Percentiles rank a stretch among this genome's conserved stretches.
These are phyloP conservation scores for Breynia disticha DNA, from an alignment of 441 rosid genomes.

Conservation along the genomic window DNA sequence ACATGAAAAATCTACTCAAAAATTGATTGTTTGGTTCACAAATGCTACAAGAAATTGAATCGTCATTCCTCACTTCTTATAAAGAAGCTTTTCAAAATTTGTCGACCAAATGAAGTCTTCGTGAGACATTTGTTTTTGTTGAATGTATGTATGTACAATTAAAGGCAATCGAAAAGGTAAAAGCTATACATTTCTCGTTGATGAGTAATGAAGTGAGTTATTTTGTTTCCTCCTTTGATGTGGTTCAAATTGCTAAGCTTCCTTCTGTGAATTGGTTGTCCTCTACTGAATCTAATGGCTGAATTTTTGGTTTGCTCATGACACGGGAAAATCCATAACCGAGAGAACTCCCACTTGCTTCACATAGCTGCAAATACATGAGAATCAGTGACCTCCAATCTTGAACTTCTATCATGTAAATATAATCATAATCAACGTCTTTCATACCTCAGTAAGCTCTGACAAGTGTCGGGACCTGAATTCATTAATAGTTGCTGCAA, in stretches of 20 bases:
- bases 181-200: conserved; percentile 22
- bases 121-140: too few relatives aligned
- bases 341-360: conserved; percentile 81
- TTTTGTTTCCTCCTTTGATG: conserved; percentile 3
- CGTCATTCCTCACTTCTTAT: too few relatives aligned
- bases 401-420: not conserved
- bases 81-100: too few relatives aligned
- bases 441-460: conserved; percentile 75
- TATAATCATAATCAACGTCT: not conserved
- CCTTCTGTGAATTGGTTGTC: conserved; percentile 65
- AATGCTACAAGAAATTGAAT: too few relatives aligned
- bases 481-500: conserved; percentile 81
- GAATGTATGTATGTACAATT: conserved; percentile 24
- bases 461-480: conserved; percentile 90
- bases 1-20: too few relatives aligned
- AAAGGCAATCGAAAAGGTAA: conserved; percentile 13
- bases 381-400: not conserved
- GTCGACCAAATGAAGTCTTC: too few relatives aligned
- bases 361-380: conserved; percentile 49
- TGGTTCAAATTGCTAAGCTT: conserved; percentile 49
- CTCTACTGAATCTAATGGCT: conserved; percentile 46
- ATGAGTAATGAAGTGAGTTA: not conserved
- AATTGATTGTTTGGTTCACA: too few relatives aligned
- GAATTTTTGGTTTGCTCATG: conserved; percentile 47
- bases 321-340: conserved; percentile 82